Evolutionary conservation across 2,329 filamentous ascomycete genomes (phyloP).

Genomic region (Fusarium keratoplasticum): DNA sequence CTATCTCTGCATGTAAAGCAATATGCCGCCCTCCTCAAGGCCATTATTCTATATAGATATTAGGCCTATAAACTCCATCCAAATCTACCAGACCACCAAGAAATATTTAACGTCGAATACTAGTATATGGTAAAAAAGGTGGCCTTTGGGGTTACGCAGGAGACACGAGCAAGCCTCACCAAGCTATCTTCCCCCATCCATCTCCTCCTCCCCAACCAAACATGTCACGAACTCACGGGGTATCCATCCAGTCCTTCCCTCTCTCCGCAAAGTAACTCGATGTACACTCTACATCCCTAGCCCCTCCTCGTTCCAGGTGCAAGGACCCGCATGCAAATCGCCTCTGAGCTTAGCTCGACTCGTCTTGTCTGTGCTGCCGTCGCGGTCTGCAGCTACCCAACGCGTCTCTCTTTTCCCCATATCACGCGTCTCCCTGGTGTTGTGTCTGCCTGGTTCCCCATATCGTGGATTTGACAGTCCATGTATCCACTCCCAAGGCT

Average conservation of each 20-base stretch:
- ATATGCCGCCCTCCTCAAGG: not conserved
- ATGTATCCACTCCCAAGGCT: conserved; percentile 29
- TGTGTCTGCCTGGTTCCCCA: conserved; percentile 23
- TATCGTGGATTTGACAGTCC: conserved; percentile 9
- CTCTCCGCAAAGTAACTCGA: conserved; percentile 7
- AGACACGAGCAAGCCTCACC: not conserved
- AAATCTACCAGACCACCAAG: not conserved
- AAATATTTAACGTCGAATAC: not conserved
- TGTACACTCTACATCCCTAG: not conserved
- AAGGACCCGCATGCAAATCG: conserved; percentile 33
- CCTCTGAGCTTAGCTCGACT: conserved; percentile 1
- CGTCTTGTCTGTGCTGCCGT: conserved; percentile 2
- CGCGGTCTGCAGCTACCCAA: conserved; percentile 28
- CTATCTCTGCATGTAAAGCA: not conserved
- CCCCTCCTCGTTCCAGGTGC: conserved; percentile 24
- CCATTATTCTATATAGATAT: not conserved
- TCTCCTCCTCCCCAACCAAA: conserved; percentile 4
- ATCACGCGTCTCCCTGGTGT: conserved; percentile 42
- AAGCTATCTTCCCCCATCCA: not conserved
- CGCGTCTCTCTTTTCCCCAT: conserved; percentile 37
- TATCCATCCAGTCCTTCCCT: conserved; percentile 35
- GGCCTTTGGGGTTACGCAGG: not conserved
- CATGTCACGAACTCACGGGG: conserved; percentile 28
- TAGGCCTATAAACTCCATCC: not conserved
- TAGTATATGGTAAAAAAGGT: not conserved